Evolutionary conservation across 202 grass and related monocot genomes (phyloP), one percentile per base, ranked within the genome.

Genomic region (Carex arenaria): DNA sequence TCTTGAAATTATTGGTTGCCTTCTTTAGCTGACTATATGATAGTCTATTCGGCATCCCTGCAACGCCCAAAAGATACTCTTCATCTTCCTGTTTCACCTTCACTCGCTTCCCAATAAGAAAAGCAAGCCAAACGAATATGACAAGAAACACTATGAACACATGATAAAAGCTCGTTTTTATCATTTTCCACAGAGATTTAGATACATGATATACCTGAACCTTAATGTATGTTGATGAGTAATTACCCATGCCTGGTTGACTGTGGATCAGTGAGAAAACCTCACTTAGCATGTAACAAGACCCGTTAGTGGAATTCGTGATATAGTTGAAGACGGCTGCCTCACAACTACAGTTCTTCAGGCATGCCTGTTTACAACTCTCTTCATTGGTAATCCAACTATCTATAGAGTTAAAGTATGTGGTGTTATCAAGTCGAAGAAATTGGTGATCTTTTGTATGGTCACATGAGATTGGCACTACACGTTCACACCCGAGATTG

Each of bases 1-100:
- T 89, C 53, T 78, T 92, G 85, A 98, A 98, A 85, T 90, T 91
- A 64, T 93, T 59, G 0, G 92, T 97, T 78, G 94, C 92, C 66
- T 85, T 85, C 87, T 85, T 90, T 15, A 98, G 84, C 85, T 94
- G 82, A 79, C 84, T 84, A 74, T 87, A 91, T 7, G 88, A 89
- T 78, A 98, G 89, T 5, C 91, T 83, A 84, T 85, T 92, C 9
- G 93, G 93, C 85, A 93, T 95, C 79, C 91, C 89, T 19, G 83
- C 32, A 36, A 92, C 79, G 32, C 77, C 85, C 67, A 91, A 76
- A 54, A 63, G 57, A 62, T 85, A 85, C 68, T 98, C 89, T 0
- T 98, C 95, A 31, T 95, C 86, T 85, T 92, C 83, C 51, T 52
- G 86, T 14, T 53, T 64, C 52, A 78, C 20, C 70, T 64, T 82